These are phyloP conservation scores for Xylariales sp. DNA, from an alignment of 2,329 filamentous ascomycete species.

Conservation along the genomic window DNA sequence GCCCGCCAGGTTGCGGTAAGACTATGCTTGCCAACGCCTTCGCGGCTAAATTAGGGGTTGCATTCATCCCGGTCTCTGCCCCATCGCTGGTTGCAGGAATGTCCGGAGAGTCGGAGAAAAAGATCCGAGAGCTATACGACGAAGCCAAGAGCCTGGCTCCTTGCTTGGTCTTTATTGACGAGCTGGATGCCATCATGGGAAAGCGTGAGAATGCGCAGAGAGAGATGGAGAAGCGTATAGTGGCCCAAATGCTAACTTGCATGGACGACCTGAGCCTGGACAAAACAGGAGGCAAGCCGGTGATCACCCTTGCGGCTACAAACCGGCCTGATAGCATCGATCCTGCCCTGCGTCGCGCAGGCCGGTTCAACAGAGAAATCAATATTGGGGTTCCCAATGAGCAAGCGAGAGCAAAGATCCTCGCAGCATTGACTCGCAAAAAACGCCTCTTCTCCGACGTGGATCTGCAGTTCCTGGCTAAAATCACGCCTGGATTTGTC, in stretches of 20 bases:
- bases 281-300: conserved; percentile 65
- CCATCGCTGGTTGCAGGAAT: conserved; percentile 80
- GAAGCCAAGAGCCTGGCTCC: conserved; percentile 83
- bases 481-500: conserved; percentile 86
- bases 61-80: conserved; percentile 78
- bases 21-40: conserved; percentile 79
- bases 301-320: conserved; percentile 88
- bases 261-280: conserved; percentile 78
- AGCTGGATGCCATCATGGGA: conserved; percentile 86
- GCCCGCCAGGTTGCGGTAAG: conserved; percentile 82
- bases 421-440: conserved; percentile 66
- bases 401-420: conserved; percentile 69
- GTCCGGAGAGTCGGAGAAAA: conserved; percentile 86
- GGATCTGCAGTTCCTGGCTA: conserved; percentile 70
- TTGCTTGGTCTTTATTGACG: conserved; percentile 86
- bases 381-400: conserved; percentile 86
- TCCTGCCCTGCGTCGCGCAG: conserved; percentile 67
- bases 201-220: conserved; percentile 79
- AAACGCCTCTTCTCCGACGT: conserved; percentile 64
- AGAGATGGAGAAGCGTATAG: conserved; percentile 86
- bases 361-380: conserved; percentile 77
- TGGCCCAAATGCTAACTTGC: conserved; percentile 76
- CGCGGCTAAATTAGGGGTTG: conserved; percentile 69
- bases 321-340: conserved; percentile 86
- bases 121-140: conserved; percentile 79